Conservation (phyloP, 257 asterid genomes). For the Solanum stenotomum region DNA sequence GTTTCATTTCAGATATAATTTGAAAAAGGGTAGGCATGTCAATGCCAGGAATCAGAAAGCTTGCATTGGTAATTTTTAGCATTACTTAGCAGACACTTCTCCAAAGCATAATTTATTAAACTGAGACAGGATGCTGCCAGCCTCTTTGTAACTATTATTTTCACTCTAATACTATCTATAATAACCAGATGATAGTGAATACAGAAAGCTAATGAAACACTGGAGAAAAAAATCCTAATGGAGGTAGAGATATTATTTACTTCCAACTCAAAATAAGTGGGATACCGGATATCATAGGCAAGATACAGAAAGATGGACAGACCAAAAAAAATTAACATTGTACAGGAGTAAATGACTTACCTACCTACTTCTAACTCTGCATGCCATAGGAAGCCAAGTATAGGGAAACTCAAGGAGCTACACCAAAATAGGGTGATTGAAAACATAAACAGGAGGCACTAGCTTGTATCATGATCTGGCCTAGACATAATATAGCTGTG, state of each 20-base stretch:
- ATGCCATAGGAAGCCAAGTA: slow-evolving; percentile 18
- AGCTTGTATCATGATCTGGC: slow-evolving; percentile 37
- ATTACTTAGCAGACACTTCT: neutral
- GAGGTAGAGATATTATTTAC: neutral
- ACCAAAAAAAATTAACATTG: neutral
- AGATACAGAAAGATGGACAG: neutral
- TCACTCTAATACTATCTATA: neutral
- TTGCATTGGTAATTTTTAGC: neutral
- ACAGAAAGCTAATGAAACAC: neutral
- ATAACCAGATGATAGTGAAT: neutral
- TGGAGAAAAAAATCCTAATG: neutral
- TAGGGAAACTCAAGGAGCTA: slow-evolving; percentile 16
- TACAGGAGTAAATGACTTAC: slow-evolving; percentile 11
- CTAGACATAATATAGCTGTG: slow-evolving; percentile 29
- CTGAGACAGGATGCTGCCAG: neutral
- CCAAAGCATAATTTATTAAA: neutral
- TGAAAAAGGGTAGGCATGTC: neutral
- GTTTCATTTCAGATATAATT: neutral
- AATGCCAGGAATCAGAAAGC: neutral
- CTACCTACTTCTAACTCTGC: slow-evolving; percentile 12
- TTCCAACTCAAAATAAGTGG: neutral
- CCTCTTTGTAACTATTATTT: neutral
- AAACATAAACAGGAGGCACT: slow-evolving; percentile 17
- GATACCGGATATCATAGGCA: neutral
- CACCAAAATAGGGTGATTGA: slow-evolving; percentile 9